Evolutionary conservation across 768 basidiomycete species (phyloP).

Genomic region (Pleurotus citrinopileatus): DNA sequence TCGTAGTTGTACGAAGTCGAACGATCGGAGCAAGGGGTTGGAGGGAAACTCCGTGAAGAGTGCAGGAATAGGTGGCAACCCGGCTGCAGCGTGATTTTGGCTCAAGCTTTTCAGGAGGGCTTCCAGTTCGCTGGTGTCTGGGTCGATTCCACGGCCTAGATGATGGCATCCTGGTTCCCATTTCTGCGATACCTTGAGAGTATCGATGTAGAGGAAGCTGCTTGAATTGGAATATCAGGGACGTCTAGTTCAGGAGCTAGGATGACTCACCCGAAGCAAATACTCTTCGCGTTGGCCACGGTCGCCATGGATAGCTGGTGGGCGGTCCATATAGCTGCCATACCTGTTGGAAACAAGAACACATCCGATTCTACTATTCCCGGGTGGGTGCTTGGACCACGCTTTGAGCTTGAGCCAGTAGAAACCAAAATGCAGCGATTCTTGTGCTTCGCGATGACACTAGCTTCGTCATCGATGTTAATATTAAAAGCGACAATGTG

Average conservation of each 20-base stretch:
- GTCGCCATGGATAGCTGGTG: slow-evolving; percentile 65
- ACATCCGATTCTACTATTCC: slow-evolving; percentile 81
- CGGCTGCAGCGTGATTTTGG: slow-evolving; percentile 33
- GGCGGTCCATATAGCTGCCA: slow-evolving; percentile 93
- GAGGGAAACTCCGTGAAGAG: slow-evolving; percentile 95
- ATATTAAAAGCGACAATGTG: slow-evolving; percentile 13
- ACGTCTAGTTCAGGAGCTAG: background rate
- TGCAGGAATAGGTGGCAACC: slow-evolving; percentile 62
- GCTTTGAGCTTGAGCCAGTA: background rate
- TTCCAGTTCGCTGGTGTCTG: slow-evolving; percentile 74
- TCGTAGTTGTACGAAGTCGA: slow-evolving; percentile 73
- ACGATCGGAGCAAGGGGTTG: slow-evolving; percentile 88
- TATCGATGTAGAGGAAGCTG: slow-evolving; percentile 95
- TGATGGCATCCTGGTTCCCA: slow-evolving; percentile 96
- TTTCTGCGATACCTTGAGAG: slow-evolving; percentile 89
- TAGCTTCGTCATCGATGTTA: slow-evolving; percentile 10
- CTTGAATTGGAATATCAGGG: no score
- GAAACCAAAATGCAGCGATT: slow-evolving; percentile 50
- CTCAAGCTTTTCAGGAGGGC: slow-evolving; percentile 42
- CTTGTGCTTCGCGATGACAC: slow-evolving; percentile 56
- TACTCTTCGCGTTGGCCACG: slow-evolving; percentile 68
- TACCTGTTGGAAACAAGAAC: slow-evolving; percentile 82
- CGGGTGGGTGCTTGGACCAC: background rate
- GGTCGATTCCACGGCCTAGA: slow-evolving; percentile 74
- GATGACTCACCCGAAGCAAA: slow-evolving; percentile 84